These are phyloP conservation scores for Hypomontagnella submonticulosa DNA, from an alignment of 495 filamentous ascomycete genomes.

Conservation along the genomic window DNA sequence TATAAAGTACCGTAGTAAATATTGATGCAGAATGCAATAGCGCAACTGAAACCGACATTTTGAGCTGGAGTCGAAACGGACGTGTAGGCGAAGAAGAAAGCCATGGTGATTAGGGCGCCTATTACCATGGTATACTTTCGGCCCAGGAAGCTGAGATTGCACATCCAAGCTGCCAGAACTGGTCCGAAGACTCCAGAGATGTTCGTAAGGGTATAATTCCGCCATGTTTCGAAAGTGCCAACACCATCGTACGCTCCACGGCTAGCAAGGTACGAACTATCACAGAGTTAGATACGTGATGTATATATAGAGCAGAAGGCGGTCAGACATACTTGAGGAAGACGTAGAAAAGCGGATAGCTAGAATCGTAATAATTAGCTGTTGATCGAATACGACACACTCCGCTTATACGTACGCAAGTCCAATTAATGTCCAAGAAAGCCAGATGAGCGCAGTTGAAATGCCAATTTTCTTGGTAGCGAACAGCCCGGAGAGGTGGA, in stretches of 20 bases:
- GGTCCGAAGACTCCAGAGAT: slow-evolving; percentile 72
- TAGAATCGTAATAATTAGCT: slow-evolving; percentile 33
- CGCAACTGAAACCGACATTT: slow-evolving; percentile 72
- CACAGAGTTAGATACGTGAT: slow-evolving; percentile 50
- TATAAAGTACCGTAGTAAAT: slow-evolving; percentile 80
- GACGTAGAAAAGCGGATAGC: slow-evolving; percentile 75
- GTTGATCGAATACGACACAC: background rate
- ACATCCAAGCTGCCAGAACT: slow-evolving; percentile 72
- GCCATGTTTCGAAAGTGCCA: slow-evolving; percentile 68
- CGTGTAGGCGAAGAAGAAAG: slow-evolving; percentile 78
- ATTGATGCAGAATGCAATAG: slow-evolving; percentile 73
- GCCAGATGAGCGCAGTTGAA: slow-evolving; percentile 72
- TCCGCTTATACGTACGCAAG: slow-evolving; percentile 55
- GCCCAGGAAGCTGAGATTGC: slow-evolving; percentile 65
- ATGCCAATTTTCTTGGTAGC: slow-evolving; percentile 68
- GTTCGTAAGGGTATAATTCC: slow-evolving; percentile 77
- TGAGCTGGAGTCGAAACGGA: slow-evolving; percentile 67
- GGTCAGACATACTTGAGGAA: slow-evolving; percentile 63
- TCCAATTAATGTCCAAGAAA: slow-evolving; percentile 76
- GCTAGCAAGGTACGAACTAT: slow-evolving; percentile 54
- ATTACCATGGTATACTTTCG: slow-evolving; percentile 74
- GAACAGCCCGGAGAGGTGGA: slow-evolving; percentile 73
- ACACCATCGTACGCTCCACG: slow-evolving; percentile 51
- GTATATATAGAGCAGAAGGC: background rate
- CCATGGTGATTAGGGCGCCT: slow-evolving; percentile 68